phyloP scores from a whole-genome alignment of 768 basidiomycete genomes.

The Macrolepiota dolichaula region DNA sequence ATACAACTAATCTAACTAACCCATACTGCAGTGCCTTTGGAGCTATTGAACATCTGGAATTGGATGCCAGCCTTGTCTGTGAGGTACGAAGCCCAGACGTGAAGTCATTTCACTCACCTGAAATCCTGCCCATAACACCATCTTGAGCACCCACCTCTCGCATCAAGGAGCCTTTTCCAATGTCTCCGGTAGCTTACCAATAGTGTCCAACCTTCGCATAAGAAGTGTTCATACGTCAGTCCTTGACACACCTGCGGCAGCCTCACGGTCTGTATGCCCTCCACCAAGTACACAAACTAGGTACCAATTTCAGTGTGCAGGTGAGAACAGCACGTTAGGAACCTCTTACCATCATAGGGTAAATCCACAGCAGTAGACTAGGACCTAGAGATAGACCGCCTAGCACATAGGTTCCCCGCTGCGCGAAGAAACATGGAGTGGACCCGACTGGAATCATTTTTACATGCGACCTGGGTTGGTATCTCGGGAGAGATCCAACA shows the following conservation, averaged over 20 bases:
- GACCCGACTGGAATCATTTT: not conserved
- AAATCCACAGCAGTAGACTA: conserved; percentile 2
- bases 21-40: conserved; percentile 89
- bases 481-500: too few relatives aligned
- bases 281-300: conserved; percentile 85
- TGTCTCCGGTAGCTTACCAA: conserved; percentile 86
- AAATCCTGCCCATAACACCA: conserved; percentile 79
- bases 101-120: conserved; percentile 49
- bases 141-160: conserved; percentile 89
- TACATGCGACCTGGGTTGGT: too few relatives aligned
- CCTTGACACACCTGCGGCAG: conserved; percentile 81
- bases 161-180: conserved; percentile 91
- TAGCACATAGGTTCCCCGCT: not conserved
- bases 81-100: not conserved
- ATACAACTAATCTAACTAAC: conserved; percentile 36
- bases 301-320: not conserved
- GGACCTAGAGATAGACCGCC: not conserved
- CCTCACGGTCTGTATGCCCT: conserved; percentile 92
- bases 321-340: not conserved
- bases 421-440: not conserved
- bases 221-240: conserved; percentile 79
- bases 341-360: conserved; percentile 13
- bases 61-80: conserved; percentile 89
- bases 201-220: conserved; percentile 77
- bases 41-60: conserved; percentile 81